Evolutionary conservation across 2,329 filamentous ascomycete species (phyloP).

Genomic region (Diplodia seriata): DNA sequence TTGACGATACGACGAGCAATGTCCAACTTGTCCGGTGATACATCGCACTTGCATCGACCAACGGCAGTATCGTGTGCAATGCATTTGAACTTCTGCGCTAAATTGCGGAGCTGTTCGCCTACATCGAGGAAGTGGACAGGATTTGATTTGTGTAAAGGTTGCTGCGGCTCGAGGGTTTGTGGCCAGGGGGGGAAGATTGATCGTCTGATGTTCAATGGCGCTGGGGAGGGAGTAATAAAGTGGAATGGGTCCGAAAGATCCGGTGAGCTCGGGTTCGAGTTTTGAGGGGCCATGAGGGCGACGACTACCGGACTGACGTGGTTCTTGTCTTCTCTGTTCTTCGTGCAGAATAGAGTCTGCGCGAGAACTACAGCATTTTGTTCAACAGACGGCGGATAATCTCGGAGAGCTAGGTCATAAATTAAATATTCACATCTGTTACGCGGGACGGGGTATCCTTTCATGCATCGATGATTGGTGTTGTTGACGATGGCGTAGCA

Average conservation of each 20-base stretch:
- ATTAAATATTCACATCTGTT: too few relatives aligned
- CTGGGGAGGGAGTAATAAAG: too few relatives aligned
- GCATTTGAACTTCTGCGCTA: not conserved
- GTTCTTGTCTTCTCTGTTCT: not conserved
- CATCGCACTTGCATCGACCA: not conserved
- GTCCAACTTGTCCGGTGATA: not conserved
- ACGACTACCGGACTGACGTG: not conserved
- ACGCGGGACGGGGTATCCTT: too few relatives aligned
- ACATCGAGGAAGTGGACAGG: not conserved
- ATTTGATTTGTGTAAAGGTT: not conserved
- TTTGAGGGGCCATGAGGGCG: not conserved
- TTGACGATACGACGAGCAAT: not conserved
- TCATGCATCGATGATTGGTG: not conserved
- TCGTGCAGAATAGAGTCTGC: not conserved
- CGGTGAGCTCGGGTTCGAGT: not conserved
- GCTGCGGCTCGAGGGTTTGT: too few relatives aligned
- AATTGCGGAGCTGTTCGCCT: not conserved
- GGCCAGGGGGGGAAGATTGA: too few relatives aligned
- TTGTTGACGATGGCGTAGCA: slow-evolving; percentile 3
- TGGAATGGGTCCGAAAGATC: too few relatives aligned
- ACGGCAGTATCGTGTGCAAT: not conserved
- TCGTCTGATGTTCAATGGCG: not conserved
- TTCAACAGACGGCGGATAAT: not conserved
- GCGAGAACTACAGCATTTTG: not conserved
- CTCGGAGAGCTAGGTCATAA: too few relatives aligned